Percentiles rank a stretch among this genome's conserved stretches.
These are phyloP conservation scores for Podila verticillata DNA, from an alignment of 192 early-diverging fungal genomes.

Conservation along the genomic window DNA sequence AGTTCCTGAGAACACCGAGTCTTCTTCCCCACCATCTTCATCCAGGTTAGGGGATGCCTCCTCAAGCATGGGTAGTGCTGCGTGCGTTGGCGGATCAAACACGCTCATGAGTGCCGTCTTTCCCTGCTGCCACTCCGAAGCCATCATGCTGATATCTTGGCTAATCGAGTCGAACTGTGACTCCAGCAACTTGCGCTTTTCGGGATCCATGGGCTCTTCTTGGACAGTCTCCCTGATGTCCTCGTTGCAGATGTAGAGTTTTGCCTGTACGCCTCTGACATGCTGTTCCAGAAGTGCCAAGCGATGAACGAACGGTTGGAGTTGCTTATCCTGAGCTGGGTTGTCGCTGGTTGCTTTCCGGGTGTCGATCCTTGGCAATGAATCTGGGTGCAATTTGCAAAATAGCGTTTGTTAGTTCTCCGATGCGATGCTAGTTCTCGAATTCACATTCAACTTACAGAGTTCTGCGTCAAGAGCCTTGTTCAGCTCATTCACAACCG, in stretches of 20 bases:
- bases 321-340: slow-evolving; percentile 37
- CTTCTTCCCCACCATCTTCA: slow-evolving; percentile 3
- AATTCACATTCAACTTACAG: slow-evolving; percentile 43
- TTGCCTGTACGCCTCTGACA: slow-evolving; percentile 64
- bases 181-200: slow-evolving; percentile 41
- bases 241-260: slow-evolving; percentile 65
- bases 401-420: background rate
- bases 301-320: slow-evolving; percentile 56
- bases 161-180: slow-evolving; percentile 59
- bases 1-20: slow-evolving; percentile 14
- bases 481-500: slow-evolving; percentile 50
- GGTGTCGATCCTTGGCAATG: slow-evolving; percentile 48
- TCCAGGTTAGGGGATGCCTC: background rate
- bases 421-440: background rate
- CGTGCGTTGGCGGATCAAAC: slow-evolving; percentile 30
- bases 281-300: slow-evolving; percentile 60
- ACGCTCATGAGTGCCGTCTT: slow-evolving; percentile 53
- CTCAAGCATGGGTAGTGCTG: background rate
- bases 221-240: slow-evolving; percentile 54
- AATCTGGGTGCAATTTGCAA: slow-evolving; percentile 30
- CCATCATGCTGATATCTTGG: slow-evolving; percentile 59
- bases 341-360: slow-evolving; percentile 16
- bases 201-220: slow-evolving; percentile 18
- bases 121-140: slow-evolving; percentile 62
- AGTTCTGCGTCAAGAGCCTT: slow-evolving; percentile 55